Evolutionary conservation across 306 rosid genomes (phyloP).

Genomic region (Corylus heterophylla): DNA sequence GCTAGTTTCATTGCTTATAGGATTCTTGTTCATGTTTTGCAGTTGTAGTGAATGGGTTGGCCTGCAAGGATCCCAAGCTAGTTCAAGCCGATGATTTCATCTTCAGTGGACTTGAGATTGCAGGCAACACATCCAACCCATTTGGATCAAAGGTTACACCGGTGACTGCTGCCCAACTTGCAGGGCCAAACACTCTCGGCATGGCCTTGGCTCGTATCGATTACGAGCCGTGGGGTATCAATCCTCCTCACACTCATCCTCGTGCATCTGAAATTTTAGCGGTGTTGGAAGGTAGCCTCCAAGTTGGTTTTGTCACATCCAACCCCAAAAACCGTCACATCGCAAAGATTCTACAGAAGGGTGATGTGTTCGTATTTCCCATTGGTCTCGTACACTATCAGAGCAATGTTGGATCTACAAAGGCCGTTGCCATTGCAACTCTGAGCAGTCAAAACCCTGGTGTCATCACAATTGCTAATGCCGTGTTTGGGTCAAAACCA

Average conservation of each 20-base stretch:
- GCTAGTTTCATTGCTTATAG: no score
- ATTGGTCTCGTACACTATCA: conserved; percentile 34
- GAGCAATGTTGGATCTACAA: conserved; percentile 23
- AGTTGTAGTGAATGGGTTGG: conserved; percentile 29
- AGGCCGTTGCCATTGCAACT: conserved; percentile 30
- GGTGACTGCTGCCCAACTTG: conserved; percentile 13
- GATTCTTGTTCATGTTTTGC: not conserved
- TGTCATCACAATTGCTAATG: conserved; percentile 30
- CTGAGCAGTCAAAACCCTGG: conserved; percentile 44
- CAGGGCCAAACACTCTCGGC: conserved; percentile 36
- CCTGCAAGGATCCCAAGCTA: conserved; percentile 34
- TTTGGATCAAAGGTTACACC: conserved; percentile 33
- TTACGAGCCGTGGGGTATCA: conserved; percentile 28
- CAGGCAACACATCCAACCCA: conserved; percentile 35
- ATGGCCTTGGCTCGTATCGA: conserved; percentile 34
- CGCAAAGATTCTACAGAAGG: conserved; percentile 22
- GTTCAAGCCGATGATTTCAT: conserved; percentile 33
- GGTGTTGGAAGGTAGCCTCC: conserved; percentile 33
- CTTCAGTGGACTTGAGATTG: conserved; percentile 25
- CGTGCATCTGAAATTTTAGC: conserved; percentile 29
- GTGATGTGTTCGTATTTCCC: conserved; percentile 41
- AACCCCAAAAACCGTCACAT: conserved; percentile 26
- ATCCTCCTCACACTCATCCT: conserved; percentile 38
- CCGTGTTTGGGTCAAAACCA: conserved; percentile 36
- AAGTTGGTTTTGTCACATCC: conserved; percentile 43